These are phyloP conservation scores for Polysphondylium violaceum DNA, from an alignment of 78 protist genomes.

Conservation along the genomic window DNA sequence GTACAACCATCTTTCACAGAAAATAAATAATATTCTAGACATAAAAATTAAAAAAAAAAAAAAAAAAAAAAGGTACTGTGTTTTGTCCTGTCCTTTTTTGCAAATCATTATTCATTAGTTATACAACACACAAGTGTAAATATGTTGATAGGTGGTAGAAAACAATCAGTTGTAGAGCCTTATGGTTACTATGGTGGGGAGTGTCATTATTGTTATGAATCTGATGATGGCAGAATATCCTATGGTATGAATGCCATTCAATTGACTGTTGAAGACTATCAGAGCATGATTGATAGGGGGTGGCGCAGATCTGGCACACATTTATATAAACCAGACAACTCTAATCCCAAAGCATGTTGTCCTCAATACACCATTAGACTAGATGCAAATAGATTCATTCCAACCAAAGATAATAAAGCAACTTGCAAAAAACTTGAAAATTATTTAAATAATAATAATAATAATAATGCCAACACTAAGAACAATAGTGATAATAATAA, in stretches of 20 bases:
- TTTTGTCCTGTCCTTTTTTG: no score
- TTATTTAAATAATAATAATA: conserved; percentile 4
- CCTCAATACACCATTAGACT: conserved; percentile 84
- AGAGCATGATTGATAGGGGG: conserved; percentile 53
- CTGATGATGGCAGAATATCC: conserved; percentile 42
- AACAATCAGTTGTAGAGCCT: conserved; percentile 29
- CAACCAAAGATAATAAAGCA: conserved; percentile 40
- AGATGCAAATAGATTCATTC: conserved; percentile 27
- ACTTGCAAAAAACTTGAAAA: conserved; percentile 13
- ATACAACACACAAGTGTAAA: not conserved
- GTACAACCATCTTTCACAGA: no score
- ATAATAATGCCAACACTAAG: not conserved
- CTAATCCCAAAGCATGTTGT: conserved; percentile 50
- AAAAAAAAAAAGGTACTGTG: no score
- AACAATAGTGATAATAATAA: not conserved
- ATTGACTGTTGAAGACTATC: conserved; percentile 61
- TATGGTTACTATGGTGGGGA: conserved; percentile 34
- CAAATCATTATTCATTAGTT: no score
- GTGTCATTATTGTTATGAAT: conserved; percentile 56
- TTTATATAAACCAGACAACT: conserved; percentile 79
- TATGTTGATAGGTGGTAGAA: not conserved
- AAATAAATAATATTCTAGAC: no score
- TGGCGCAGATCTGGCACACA: conserved; percentile 86
- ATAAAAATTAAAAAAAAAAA: no score
- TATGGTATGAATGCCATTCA: conserved; percentile 44